These are phyloP conservation scores for Aristolochia californica DNA, from an alignment of 164 flowering plant species.

Conservation along the genomic window DNA sequence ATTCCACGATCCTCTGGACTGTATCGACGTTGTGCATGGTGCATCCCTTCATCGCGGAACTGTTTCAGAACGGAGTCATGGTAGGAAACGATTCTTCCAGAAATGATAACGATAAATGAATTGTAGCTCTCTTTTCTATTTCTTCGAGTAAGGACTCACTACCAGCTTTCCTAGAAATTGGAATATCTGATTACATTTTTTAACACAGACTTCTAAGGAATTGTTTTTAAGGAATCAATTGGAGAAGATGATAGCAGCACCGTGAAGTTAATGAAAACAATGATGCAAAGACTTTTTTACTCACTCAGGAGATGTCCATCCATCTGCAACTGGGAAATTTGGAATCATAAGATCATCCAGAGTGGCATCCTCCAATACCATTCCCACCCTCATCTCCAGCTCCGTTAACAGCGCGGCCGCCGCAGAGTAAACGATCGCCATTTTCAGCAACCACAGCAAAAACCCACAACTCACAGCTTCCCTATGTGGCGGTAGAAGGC, in stretches of 20 bases:
- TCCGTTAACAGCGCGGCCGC: conserved; percentile 63
- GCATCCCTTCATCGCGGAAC: conserved; percentile 27
- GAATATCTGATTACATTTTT: no score
- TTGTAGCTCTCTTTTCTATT: neutral
- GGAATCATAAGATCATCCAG: conserved; percentile 66
- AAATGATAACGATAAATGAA: neutral
- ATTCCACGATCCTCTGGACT: conserved; percentile 64
- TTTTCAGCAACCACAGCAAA: conserved; percentile 54
- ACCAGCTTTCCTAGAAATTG: no score
- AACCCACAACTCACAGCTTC: conserved; percentile 68
- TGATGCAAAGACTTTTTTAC: no score
- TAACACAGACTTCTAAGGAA: no score
- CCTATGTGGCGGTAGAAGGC: conserved; percentile 53
- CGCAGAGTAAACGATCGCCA: conserved; percentile 47
- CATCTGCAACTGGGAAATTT: conserved; percentile 31
- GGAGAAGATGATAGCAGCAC: neutral
- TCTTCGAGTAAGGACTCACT: no score
- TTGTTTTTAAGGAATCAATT: no score
- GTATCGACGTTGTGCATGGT: conserved; percentile 52
- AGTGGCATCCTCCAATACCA: conserved; percentile 59
- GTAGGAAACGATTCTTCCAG: no score
- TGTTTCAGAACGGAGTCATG: conserved; percentile 8
- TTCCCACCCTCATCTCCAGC: conserved; percentile 73
- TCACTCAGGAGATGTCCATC: conserved; percentile 12
- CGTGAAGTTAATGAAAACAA: neutral